phyloP scores from a whole-genome alignment of 805 yeast species.

The Brettanomyces custersianus region DNA sequence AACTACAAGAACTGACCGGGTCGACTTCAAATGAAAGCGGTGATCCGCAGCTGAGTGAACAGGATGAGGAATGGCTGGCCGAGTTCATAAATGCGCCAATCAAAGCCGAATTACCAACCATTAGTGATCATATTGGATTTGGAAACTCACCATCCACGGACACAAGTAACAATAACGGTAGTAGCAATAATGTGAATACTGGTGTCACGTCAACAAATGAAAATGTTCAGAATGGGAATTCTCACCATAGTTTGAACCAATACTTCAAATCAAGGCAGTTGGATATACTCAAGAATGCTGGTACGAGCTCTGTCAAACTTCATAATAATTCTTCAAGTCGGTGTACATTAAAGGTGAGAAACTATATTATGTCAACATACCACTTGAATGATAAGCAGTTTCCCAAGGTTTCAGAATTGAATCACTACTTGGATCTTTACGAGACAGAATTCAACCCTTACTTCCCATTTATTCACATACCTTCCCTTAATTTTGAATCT shows the following conservation, averaged over 20 bases:
- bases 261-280: slow-evolving; percentile 59
- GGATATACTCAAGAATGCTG: slow-evolving; percentile 49
- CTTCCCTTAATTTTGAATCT: slow-evolving; percentile 40
- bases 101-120: slow-evolving; percentile 45
- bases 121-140: slow-evolving; percentile 54
- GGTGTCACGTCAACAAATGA: slow-evolving; percentile 12
- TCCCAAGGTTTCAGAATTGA: slow-evolving; percentile 69
- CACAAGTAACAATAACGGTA: slow-evolving; percentile 15
- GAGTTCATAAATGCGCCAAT: slow-evolving; percentile 63
- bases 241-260: slow-evolving; percentile 53
- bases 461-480: slow-evolving; percentile 78
- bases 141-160: slow-evolving; percentile 29
- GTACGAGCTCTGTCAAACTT: too few species aligned
- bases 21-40: neutral
- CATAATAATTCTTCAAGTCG: slow-evolving; percentile 19
- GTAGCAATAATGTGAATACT: slow-evolving; percentile 1
- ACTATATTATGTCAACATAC: slow-evolving; percentile 43
- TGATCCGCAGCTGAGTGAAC: neutral
- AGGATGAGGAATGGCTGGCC: slow-evolving; percentile 47
- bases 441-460: slow-evolving; percentile 72
- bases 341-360: slow-evolving; percentile 44
- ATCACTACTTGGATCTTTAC: slow-evolving; percentile 65
- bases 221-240: too few species aligned
- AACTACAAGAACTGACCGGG: neutral
- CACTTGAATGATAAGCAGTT: slow-evolving; percentile 50